Evolutionary conservation across 208 protist species (phyloP).

Genomic region (Phytomonas sp.): DNA sequence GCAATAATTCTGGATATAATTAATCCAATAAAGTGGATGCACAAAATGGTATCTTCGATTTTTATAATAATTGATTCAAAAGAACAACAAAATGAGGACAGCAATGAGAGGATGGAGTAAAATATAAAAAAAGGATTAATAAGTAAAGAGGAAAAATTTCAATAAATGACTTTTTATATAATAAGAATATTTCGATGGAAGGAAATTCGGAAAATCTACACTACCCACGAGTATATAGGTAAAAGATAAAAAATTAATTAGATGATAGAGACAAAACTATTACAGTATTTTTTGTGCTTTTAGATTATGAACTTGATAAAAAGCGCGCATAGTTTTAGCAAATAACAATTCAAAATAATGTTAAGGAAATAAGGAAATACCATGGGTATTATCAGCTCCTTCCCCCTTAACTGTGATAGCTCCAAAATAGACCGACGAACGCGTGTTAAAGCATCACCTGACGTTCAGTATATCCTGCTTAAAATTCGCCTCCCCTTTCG

Average conservation of each 20-base stretch:
- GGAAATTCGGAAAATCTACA: too few relatives aligned
- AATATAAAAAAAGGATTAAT: constrained; percentile 1
- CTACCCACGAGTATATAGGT: not conserved
- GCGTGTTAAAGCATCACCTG: not conserved
- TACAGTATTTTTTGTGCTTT: too few relatives aligned
- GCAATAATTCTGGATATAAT: not conserved
- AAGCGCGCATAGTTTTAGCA: too few relatives aligned
- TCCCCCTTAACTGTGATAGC: not conserved
- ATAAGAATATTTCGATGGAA: not conserved
- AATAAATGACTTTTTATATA: not conserved
- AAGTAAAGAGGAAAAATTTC: not conserved
- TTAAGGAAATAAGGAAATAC: not conserved
- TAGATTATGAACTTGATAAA: too few relatives aligned
- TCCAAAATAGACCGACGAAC: not conserved
- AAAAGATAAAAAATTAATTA: not conserved
- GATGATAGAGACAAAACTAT: too few relatives aligned
- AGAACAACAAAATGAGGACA: constrained; percentile 6
- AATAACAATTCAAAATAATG: not conserved
- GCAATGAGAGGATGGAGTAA: not conserved
- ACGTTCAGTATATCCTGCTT: not conserved
- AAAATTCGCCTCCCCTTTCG: not conserved
- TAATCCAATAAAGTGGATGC: not conserved
- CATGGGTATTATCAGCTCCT: not conserved
- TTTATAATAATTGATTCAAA: not conserved
- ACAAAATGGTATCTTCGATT: not conserved